Base-by-base conservation (phyloP, 495 filamentous ascomycete genomes). In the Penicillium pancosmium region DNA sequence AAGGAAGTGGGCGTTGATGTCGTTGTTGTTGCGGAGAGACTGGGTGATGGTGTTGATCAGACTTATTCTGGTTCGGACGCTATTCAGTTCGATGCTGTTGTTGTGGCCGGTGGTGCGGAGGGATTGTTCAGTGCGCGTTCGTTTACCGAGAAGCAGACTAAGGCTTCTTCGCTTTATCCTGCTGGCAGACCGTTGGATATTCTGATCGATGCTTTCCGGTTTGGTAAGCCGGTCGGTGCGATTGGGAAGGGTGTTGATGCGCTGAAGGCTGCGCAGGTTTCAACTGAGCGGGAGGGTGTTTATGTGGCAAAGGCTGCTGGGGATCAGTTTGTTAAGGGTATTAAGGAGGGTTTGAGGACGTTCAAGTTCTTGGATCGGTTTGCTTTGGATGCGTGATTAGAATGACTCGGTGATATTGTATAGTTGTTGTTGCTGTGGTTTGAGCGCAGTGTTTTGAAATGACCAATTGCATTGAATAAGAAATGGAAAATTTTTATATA, bases 51-150 rank as follows among this genome's bases (percentile, higher is more conserved):
- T 10, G 80, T 90, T 35, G 80, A 88, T 61, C 82, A 85, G 72
- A 91, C 89, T 1, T 93, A 92, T 69, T 83, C 84, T 21, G 81
- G 79, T 4, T 80, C 88, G 2, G 88, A 91, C 61, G 89, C 88
- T 0, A 86, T 84, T 1, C 79, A 80, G 23, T 93, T 91, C 59
- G 90, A 93, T 66, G 89, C 83, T 27, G 72, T 93, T 5, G 72
- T 92, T 16, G 73, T 89, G 15, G 80, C 77, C 0, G 74, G 82
- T 7, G 88, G 84, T 0, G 80, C 86, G 0, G 76, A 85, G 63
- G 68, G 57, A 0, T 56, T 92, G 2, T 86, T 90, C 64, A 44
- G 51, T n/a, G 54, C 63, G 0, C 44, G 53, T 13, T 73, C 68
- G 10, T 60, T 68, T 11, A 68, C 67, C 7, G 63, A 57, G 0